Evolutionary conservation across 805 yeast genomes (phyloP).

Genomic region (Metschnikowia vanudenii): DNA sequence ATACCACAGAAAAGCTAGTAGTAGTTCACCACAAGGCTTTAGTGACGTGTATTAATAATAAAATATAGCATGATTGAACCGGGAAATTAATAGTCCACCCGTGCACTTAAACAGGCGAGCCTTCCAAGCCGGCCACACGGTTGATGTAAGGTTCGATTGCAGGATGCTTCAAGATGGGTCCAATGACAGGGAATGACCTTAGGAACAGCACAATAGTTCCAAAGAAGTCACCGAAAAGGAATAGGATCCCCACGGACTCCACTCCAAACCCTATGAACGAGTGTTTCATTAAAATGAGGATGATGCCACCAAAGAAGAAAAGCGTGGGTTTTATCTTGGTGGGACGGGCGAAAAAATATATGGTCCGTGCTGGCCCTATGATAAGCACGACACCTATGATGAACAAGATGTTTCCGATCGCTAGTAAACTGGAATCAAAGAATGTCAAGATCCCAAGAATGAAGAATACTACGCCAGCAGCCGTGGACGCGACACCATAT

Average conservation of each 20-base stretch:
- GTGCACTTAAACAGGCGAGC: slow-evolving; percentile 33
- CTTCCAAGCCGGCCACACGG: slow-evolving; percentile 42
- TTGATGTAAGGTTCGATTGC: slow-evolving; percentile 67
- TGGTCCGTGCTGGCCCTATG: slow-evolving; percentile 83
- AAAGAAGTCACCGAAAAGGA: slow-evolving; percentile 86
- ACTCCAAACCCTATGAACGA: slow-evolving; percentile 82
- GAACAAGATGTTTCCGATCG: slow-evolving; percentile 82
- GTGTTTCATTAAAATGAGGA: slow-evolving; percentile 69
- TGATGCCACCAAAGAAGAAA: slow-evolving; percentile 72
- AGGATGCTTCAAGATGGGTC: slow-evolving; percentile 81
- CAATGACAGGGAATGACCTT: slow-evolving; percentile 83
- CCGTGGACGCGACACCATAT: slow-evolving; percentile 90
- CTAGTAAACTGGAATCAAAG: slow-evolving; percentile 85
- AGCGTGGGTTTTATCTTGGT: slow-evolving; percentile 83
- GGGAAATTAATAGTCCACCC: too few relatives aligned
- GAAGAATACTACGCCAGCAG: slow-evolving; percentile 77
- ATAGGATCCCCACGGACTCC: slow-evolving; percentile 87
- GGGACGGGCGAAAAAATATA: slow-evolving; percentile 81
- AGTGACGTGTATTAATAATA: background rate
- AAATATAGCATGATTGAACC: background rate
- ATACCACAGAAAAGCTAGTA: too few relatives aligned
- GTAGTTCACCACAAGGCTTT: too few relatives aligned
- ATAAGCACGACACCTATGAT: slow-evolving; percentile 80
- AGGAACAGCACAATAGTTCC: slow-evolving; percentile 84
- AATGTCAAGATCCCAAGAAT: slow-evolving; percentile 79